These are phyloP conservation scores for Astraeus odoratus DNA, from an alignment of 768 basidiomycete species.

Conservation along the genomic window DNA sequence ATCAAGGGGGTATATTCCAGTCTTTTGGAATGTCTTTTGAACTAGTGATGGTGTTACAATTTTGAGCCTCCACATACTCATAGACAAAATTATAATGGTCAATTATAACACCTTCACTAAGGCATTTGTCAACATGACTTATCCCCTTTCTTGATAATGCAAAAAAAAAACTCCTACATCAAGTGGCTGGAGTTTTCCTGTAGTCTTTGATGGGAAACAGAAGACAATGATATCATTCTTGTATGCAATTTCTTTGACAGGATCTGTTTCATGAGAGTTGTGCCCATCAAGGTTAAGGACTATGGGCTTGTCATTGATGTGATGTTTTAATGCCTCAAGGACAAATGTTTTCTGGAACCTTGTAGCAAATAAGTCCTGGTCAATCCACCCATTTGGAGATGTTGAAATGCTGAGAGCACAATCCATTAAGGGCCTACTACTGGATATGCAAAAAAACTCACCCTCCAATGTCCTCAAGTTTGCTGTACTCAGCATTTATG, in stretches of 20 bases:
- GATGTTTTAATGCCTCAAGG: not conserved
- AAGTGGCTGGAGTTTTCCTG: constrained; percentile 36
- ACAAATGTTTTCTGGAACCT: not conserved
- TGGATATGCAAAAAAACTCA: not conserved
- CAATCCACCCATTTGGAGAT: not conserved
- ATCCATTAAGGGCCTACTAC: no score
- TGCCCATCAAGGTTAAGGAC: constrained; percentile 6
- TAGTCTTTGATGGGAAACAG: constrained; percentile 33
- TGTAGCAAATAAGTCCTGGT: not conserved
- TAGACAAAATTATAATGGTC: constrained; percentile 15
- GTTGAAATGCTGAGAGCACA: not conserved
- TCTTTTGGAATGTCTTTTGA: no score
- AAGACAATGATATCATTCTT: constrained; percentile 26
- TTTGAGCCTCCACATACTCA: constrained; percentile 19
- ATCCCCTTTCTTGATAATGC: constrained; percentile 20
- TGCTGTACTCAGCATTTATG: not conserved
- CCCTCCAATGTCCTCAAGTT: not conserved
- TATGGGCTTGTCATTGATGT: not conserved
- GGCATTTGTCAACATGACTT: constrained; percentile 16
- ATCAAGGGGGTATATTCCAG: no score
- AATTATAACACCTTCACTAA: not conserved
- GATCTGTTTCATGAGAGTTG: constrained; percentile 1
- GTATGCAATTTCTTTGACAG: not conserved
- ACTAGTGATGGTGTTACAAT: no score
- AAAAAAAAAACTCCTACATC: constrained; percentile 35